phyloP scores from a whole-genome alignment of 2,329 filamentous ascomycete genomes.

The Cladosporium austrohemisphaericum region DNA sequence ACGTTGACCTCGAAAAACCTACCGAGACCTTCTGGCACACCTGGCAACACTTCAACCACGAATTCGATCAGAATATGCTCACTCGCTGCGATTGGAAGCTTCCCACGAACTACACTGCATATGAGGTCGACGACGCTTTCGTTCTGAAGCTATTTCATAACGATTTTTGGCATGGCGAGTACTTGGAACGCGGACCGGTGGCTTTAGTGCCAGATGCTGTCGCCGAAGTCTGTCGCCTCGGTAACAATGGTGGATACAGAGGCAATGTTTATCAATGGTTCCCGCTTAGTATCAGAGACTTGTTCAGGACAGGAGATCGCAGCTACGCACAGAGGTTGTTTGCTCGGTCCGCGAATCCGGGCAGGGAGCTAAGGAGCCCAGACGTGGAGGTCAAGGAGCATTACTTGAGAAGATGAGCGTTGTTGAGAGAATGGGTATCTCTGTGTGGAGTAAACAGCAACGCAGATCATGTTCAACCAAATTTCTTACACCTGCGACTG shows the following conservation, averaged over 20 bases:
- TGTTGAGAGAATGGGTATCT: no score
- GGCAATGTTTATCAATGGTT: not conserved
- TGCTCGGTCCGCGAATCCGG: not conserved
- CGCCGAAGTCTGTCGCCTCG: not conserved
- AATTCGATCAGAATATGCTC: no score
- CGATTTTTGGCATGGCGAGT: not conserved
- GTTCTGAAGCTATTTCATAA: not conserved
- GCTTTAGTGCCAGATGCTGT: not conserved
- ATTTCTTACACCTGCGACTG: no score
- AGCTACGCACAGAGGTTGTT: not conserved
- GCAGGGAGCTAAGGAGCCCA: not conserved
- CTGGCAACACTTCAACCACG: no score
- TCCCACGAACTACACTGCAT: no score
- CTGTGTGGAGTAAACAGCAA: no score
- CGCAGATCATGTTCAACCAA: no score
- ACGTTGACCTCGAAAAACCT: no score
- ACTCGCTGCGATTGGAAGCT: no score
- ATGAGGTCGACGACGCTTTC: no score
- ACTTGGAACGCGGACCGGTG: not conserved
- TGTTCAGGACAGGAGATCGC: not conserved
- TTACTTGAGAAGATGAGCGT: no score
- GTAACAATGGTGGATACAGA: not conserved
- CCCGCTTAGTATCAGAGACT: not conserved
- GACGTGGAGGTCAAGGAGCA: not conserved
- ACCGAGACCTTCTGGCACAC: no score